Evolutionary conservation across 1,139 yeast genomes (phyloP), one percentile per base, ranked within the genome.

Genomic region (Barnettozyma hawaiiensis): DNA sequence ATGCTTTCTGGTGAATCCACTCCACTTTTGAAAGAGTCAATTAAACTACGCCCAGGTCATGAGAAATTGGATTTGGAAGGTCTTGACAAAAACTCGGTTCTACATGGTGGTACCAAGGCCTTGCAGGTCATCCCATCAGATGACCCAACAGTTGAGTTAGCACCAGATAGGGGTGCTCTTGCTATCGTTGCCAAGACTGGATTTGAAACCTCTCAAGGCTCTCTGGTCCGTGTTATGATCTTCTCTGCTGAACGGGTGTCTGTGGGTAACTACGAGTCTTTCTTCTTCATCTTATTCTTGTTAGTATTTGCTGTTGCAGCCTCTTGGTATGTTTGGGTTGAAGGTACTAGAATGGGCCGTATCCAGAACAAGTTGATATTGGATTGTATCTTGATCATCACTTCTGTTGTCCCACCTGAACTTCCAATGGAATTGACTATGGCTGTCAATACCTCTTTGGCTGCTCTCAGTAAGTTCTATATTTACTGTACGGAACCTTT

Each of bases 341-440:
- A 92, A 67, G 98, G 99, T 66, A 84, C 95, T 31, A 81, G 75
- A 64, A 83, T 86, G 86, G 97, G 96, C 57, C 84, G 98, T 69
- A 78, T 86, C 57, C 95, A 92, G 65, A 85, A 95, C 44, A 92
- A 92, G 67, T 77, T 92, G 61, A 82, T 92, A 54, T 75, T 92
- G 61, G 97, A 92, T 66, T 94, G 98, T 81, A 85, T 92, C 53
- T 78, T 92, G 61, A 94, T 92, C 57, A 77, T 92, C 55, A 92
- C 99, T 18, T 90, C 97, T 39, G 99, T 92, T 53, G 99, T 92
- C 35, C 99, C 99, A 35, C 98, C 99, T 41, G 99, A 92, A 68
- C 75, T 92, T 54, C 99, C 99, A 42, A 94, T 92, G 98, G 98
- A 92, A 70, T 77, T 92, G 57, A 92, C 98, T 24, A 84, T 92